A percentile compares a stretch with the other conserved stretches of the same genome.
Evolutionary conservation across 805 yeast species (phyloP).

Genomic region (Candida suzukii): DNA sequence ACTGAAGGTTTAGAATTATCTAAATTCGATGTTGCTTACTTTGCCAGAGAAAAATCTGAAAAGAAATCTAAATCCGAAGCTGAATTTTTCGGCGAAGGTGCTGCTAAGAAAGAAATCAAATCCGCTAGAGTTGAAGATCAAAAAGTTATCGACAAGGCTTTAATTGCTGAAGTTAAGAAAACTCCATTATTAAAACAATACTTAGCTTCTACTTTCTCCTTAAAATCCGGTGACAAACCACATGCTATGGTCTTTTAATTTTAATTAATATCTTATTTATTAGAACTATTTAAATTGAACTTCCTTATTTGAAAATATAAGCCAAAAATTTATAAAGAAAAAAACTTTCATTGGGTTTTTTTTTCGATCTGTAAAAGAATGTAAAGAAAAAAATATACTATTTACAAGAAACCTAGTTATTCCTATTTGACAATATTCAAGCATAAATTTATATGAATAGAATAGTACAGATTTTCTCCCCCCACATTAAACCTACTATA

Average conservation of each 20-base stretch:
- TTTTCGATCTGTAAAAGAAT: no score
- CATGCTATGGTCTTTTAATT: constrained; percentile 93
- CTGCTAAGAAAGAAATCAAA: constrained; percentile 80
- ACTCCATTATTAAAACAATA: constrained; percentile 96
- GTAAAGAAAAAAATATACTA: no score
- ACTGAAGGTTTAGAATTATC: constrained; percentile 76
- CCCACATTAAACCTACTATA: no score
- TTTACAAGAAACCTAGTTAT: no score
- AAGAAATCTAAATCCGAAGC: constrained; percentile 84
- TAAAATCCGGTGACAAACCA: constrained; percentile 98
- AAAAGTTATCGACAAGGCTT: constrained; percentile 88
- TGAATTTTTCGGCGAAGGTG: constrained; percentile 75
- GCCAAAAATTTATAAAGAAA: not conserved
- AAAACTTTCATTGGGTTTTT: no score
- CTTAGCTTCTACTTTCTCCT: constrained; percentile 91
- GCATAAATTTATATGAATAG: no score
- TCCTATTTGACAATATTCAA: no score
- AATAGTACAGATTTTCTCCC: no score
- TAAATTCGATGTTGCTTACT: constrained; percentile 91
- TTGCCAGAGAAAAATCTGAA: constrained; percentile 88
- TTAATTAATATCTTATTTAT: not conserved
- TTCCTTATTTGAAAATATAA: not conserved
- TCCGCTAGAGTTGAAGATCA: constrained; percentile 96
- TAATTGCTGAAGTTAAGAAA: constrained; percentile 91
- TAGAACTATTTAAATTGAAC: not conserved